Conservation (phyloP, 2,329 filamentous ascomycete species). For the Amylocarpus encephaloides region DNA sequence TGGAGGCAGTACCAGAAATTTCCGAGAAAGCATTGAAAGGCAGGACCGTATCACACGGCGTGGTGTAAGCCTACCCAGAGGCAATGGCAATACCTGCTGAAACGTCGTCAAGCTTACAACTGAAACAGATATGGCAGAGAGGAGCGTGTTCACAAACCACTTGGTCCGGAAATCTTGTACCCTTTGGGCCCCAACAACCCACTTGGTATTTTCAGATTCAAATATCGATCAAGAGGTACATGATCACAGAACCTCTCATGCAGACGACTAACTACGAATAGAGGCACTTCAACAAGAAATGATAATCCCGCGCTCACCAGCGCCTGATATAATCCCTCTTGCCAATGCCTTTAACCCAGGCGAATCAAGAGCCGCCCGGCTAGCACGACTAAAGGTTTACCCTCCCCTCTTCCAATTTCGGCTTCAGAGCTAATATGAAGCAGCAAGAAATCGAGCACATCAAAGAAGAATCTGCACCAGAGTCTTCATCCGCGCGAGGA, state of each 20-base stretch:
- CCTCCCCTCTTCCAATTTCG: background rate
- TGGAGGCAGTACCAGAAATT: background rate
- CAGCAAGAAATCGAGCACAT: slow-evolving; percentile 20
- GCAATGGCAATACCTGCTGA: too few species aligned
- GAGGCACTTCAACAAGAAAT: slow-evolving; percentile 19
- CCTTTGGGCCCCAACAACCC: slow-evolving; percentile 9
- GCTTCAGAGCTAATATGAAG: background rate
- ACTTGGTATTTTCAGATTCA: slow-evolving; percentile 17
- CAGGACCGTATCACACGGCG: slow-evolving; percentile 2
- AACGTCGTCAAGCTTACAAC: too few species aligned
- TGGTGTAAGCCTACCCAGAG: slow-evolving; percentile 3
- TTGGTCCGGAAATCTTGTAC: background rate
- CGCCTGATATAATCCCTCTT: slow-evolving; percentile 5
- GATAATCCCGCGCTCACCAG: slow-evolving; percentile 20
- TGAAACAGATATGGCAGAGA: too few species aligned
- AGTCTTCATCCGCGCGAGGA: background rate
- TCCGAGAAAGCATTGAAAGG: slow-evolving; percentile 11
- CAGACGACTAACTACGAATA: background rate
- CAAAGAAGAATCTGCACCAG: slow-evolving; percentile 14
- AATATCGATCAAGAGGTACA: slow-evolving; percentile 17
- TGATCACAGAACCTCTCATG: background rate
- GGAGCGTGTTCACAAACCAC: background rate
- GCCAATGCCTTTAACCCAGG: background rate
- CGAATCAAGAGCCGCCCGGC: slow-evolving; percentile 7
- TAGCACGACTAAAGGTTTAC: slow-evolving; percentile 19